Base-by-base conservation (phyloP, 768 basidiomycete genomes). In the Exidia glandulosa region DNA sequence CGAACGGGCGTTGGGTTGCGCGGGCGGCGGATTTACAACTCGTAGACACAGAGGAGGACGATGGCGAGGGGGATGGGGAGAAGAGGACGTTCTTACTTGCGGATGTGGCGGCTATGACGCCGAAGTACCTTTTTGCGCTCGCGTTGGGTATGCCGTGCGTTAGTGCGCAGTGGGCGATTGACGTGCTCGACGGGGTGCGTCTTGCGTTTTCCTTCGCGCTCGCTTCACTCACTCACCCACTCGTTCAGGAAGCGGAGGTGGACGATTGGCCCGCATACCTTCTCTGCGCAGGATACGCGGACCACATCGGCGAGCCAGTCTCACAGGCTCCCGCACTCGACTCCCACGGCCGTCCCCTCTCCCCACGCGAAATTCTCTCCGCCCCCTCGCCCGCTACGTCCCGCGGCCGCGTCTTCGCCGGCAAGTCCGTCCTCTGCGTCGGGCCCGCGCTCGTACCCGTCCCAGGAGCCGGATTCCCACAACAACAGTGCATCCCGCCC, bases 131-230 rank as follows among this genome's bases (percentile, higher is more conserved):
- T 58, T 77, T 86, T 2, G 88, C 91, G 5, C 79, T 97, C 33
- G 91, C 89, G 0, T 74, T 93, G 41, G 93, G 93, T 12, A 84
- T 96, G 57, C 94, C 94, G 3, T 93, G 90, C 64, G 66, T 96
- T 29, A 79, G 78, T 1, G 69, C 77, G 4, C 72, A 76, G 12
- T 93, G 85, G 81, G 50, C 25, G 13, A 9, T 27, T 19, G 50
- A 54, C 30, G 50, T 54, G 6, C 50, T 54, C 10, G 27, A 29
- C 5, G 50, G 30, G 50, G 50, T 54, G 50, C 25, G 50, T 54
- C 10, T 37, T 10, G 50, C 9, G 13, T 19, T 19, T 10, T 50
- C 3, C 48, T 25, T 19, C 10, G 10, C 48, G 48, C 45, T 59
- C 6, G 6, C 61, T n/a, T n/a, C n/a, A n/a, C n/a, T n/a, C n/a